Evolutionary conservation across 2,329 filamentous ascomycete species (phyloP).

Genomic region (Corynespora cassiicola): DNA sequence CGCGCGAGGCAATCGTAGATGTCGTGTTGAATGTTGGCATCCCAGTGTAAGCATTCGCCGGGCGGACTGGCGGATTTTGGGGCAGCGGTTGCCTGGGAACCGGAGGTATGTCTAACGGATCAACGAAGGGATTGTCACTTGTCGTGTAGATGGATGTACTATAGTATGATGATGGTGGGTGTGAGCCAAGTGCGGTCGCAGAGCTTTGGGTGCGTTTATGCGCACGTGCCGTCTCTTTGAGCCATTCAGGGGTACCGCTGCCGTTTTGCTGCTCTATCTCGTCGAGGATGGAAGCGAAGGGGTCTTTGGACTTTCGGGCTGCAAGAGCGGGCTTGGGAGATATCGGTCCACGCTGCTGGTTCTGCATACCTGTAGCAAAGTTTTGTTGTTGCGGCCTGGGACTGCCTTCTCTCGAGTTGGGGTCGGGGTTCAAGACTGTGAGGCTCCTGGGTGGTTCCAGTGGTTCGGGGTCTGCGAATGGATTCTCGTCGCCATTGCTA

Average conservation of each 20-base stretch:
- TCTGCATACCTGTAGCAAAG: conserved; percentile 16
- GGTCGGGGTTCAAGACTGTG: conserved; percentile 34
- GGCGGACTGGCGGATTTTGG: conserved; percentile 26
- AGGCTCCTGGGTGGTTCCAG: conserved; percentile 23
- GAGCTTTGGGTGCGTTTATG: conserved; percentile 39
- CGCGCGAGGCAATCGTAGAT: conserved; percentile 28
- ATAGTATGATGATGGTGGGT: conserved; percentile 27
- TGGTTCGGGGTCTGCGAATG: conserved; percentile 33
- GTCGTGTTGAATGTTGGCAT: conserved; percentile 30
- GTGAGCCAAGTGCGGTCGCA: conserved; percentile 35
- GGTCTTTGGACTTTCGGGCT: conserved; percentile 26
- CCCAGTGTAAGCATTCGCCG: conserved; percentile 26
- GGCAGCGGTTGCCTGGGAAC: conserved; percentile 30
- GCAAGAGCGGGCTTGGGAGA: conserved; percentile 36
- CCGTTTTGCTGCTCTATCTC: conserved; percentile 26
- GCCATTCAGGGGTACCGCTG: conserved; percentile 32
- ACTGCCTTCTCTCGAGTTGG: conserved; percentile 8
- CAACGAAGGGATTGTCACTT: conserved; percentile 33
- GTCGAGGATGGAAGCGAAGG: conserved; percentile 38
- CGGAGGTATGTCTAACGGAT: conserved; percentile 29
- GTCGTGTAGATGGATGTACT: conserved; percentile 29
- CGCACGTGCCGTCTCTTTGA: conserved; percentile 18
- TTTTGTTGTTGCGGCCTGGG: conserved; percentile 6
- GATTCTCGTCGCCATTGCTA: conserved; percentile 25
- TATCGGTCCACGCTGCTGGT: conserved; percentile 27